Percentiles rank a stretch among this genome's conserved stretches.
These are phyloP conservation scores for Talaromyces amestolkiae DNA, from an alignment of 2,329 filamentous ascomycete genomes.

Conservation along the genomic window DNA sequence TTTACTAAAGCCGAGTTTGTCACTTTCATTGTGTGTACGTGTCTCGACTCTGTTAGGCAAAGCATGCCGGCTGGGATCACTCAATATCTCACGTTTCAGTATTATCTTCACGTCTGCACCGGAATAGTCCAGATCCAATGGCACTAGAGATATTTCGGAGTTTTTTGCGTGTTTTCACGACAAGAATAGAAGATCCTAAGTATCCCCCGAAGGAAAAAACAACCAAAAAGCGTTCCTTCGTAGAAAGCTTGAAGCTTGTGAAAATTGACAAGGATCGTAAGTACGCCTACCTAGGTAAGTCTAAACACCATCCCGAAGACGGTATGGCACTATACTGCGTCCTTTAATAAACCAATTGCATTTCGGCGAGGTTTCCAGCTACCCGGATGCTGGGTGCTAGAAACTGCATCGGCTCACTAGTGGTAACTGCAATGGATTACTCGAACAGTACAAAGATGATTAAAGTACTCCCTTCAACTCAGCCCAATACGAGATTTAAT, in stretches of 20 bases:
- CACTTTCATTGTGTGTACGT: too few relatives aligned
- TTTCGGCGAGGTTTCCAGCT: background rate
- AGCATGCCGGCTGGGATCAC: too few relatives aligned
- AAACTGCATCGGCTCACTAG: background rate
- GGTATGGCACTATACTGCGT: background rate
- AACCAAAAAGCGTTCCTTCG: background rate
- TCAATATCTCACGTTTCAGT: too few relatives aligned
- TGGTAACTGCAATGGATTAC: background rate
- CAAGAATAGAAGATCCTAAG: background rate
- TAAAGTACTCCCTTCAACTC: background rate
- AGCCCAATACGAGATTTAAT: background rate
- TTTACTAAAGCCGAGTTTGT: too few relatives aligned
- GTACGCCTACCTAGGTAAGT: background rate
- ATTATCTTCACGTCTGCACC: background rate
- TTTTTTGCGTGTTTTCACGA: background rate
- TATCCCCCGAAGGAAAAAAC: background rate
- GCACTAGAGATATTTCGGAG: background rate
- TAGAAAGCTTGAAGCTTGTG: background rate
- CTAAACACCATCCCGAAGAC: background rate
- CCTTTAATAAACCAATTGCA: background rate
- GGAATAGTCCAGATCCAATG: background rate
- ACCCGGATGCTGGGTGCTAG: background rate
- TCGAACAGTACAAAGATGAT: background rate
- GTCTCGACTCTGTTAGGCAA: too few relatives aligned
- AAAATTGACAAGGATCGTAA: background rate